Base-by-base conservation (phyloP, 2,329 filamentous ascomycete genomes). In the Didymella pinodella region DNA sequence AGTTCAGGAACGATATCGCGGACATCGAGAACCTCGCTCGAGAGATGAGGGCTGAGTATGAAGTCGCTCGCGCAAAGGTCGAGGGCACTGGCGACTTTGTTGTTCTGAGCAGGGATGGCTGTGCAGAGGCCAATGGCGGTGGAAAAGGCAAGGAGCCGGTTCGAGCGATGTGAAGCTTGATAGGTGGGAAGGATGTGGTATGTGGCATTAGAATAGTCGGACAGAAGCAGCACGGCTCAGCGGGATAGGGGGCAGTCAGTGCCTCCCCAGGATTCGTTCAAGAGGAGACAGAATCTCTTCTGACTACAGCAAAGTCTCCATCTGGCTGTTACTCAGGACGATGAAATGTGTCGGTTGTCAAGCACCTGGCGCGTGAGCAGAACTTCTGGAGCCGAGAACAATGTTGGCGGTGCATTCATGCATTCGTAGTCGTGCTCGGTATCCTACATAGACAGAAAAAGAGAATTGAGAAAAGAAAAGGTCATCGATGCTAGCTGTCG, bases 401-500 rank as follows among this genome's bases (percentile, higher is more conserved):
- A n/a, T 8, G 36, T 22, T 44, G 28, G 28, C 2, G 12, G 29
- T 26, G 12, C 26, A 31, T 36, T 55, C 46, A n/a, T 55, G 38
- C 44, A 38, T 44, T 44, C 46, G 40, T 50, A 10, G 38, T 40
- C 16, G 7, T 20, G 36, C 14, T 20, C 14, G 7, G 14, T 40
- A 50, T 50, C 46, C 25, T 56, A 49, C 22, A 38, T 38, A 49
- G 7, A 26, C 25, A n/a, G n/a, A 20, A 50, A 7, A n/a, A 45
- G n/a, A 34, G 18, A 36, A 10, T 1, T 8, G 18, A 52, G 14
- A 52, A 38, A 45, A 38, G 32, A 32, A n/a, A 34, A 12, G 18
- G 18, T 2, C 22, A 11, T 25, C 18, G 3, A n/a, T 43, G 10
- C 32, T 11, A n/a, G 11, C 7, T 5, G n/a, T 18, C 36, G 50